These are phyloP conservation scores for Eremochloa ophiuroides DNA, from an alignment of 176 grass and related monocot species.

Conservation along the genomic window DNA sequence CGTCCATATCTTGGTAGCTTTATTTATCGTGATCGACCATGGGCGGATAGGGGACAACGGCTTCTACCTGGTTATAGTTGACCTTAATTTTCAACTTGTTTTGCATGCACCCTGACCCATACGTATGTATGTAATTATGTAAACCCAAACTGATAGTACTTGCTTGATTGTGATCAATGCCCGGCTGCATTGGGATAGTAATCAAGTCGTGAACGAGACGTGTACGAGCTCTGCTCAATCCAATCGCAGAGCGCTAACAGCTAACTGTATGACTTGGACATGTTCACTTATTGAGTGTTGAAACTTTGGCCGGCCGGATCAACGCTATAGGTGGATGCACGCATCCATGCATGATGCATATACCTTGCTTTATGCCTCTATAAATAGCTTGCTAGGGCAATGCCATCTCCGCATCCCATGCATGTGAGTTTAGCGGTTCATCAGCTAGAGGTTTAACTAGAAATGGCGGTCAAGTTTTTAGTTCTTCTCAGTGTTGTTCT, in stretches of 20 bases:
- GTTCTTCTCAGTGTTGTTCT: neutral
- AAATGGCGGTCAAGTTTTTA: neutral
- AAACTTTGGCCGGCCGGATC: neutral
- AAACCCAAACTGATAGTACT: neutral
- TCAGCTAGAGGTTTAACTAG: neutral
- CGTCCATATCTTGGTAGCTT: neutral
- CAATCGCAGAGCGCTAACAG: neutral
- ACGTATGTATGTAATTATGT: neutral
- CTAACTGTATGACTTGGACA: neutral
- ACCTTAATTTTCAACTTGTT: neutral
- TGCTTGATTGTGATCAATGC: conserved; percentile 20
- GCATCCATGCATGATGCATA: neutral
- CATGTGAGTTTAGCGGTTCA: neutral
- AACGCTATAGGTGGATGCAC: neutral
- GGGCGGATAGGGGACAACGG: neutral
- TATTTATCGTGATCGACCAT: neutral
- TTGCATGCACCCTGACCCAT: neutral
- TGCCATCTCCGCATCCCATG: neutral
- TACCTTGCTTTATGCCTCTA: neutral
- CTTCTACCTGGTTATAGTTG: neutral
- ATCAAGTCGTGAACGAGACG: conserved; percentile 22
- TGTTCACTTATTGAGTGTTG: neutral
- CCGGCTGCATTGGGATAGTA: conserved; percentile 5
- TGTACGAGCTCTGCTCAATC: neutral
- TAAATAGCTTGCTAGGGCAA: neutral